Base-by-base conservation (phyloP, 2,329 filamentous ascomycete genomes). In the Paraphoma sp. region DNA sequence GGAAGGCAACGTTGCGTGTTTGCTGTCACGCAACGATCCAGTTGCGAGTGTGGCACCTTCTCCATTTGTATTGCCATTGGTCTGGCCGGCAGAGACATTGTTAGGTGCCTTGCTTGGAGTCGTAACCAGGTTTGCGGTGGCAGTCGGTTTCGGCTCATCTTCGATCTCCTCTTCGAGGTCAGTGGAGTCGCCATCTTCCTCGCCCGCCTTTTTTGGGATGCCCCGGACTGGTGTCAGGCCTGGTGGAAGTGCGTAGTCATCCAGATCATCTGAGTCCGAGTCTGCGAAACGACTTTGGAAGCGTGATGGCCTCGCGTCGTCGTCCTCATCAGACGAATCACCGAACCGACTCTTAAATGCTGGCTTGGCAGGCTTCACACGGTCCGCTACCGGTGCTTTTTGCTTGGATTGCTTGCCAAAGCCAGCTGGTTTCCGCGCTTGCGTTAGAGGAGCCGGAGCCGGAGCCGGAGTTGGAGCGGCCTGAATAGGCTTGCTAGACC, bases 311-410 rank as follows among this genome's bases (percentile, higher is more conserved):
- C 67, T 57, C 10, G 69, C 68, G 6, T 71, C 72, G 2, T 71
- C 72, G 1, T 81, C 80, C 31, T 80, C 79, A 44, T 92, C 89
- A 67, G 89, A 92, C 1, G 89, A 92, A 66, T 92, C 88, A 1
- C 81, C 86, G 65, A 92, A 90, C 1, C 89, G 87, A 67, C 72
- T 76, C 53, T 69, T 71, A 61, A 76, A 74, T 0, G 65, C 29
- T 23, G 66, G 46, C 28, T 60, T 69, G 1, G 65, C 29, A 29
- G 66, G 46, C 28, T 60, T 69, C 6, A 55, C 30, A 23, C 54
- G 57, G 14, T 56, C 55, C n/a, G 62, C 57, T 14, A 60, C 36
- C 3, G 65, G 42, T 30, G 64, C 16, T 43, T 67, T 72, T 18
- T 56, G 46, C 47, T 71, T 70, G 4, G 65, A 29, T 14, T 62